Base-by-base conservation (phyloP, 2,329 filamentous ascomycete species). In the Dothiorella sarmentorum region DNA sequence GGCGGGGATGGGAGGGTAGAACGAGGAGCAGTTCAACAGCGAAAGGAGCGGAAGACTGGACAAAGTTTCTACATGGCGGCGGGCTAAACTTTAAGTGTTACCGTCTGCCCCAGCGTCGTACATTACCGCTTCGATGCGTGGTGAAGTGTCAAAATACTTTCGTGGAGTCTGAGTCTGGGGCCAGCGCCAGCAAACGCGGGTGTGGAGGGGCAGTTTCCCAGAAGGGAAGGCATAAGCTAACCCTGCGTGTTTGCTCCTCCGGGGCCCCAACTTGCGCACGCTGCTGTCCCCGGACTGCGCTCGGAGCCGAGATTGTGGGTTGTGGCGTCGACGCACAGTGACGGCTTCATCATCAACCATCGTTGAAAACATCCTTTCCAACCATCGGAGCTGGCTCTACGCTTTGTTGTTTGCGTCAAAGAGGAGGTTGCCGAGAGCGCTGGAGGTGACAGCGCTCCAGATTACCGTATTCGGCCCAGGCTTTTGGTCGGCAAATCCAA, bases 61-160 rank as follows among this genome's bases (percentile, higher is more conserved):
- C 15, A 53, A 49, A 31, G 22, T 10, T 27, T 4, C 15, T 10
- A 11, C 24, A 18, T 29, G 22, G 20, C 15, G 24, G 49, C 49
- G 33, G 31, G 24, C 35, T 33, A 27, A 9, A 18, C 24, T 40
- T 52, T 53, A 53, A 53, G 24, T 40, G 49, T 24, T 27, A n/a
- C 6, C 22, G n/a, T 29, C 22, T 42, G n/a, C 10, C 6, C n/a
- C 33, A 53, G 49, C 49, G 49, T 53, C 49, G 31, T 53, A 53
- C 49, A 53, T 53, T 53, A 29, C 49, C 49, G 35, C 49, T 20
- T 53, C 49, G 20, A 24, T 33, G 35, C 49, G 49, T 53, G 49
- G 49, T 17, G 49, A 53, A 53, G 35, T 9, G 35, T 20, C 49
- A 42, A 9, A 17, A 38, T 53, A 53, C 10, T 38, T 40, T 51